Conservation (phyloP, 805 yeast genomes). For the Ogataea trehalophila region DNA sequence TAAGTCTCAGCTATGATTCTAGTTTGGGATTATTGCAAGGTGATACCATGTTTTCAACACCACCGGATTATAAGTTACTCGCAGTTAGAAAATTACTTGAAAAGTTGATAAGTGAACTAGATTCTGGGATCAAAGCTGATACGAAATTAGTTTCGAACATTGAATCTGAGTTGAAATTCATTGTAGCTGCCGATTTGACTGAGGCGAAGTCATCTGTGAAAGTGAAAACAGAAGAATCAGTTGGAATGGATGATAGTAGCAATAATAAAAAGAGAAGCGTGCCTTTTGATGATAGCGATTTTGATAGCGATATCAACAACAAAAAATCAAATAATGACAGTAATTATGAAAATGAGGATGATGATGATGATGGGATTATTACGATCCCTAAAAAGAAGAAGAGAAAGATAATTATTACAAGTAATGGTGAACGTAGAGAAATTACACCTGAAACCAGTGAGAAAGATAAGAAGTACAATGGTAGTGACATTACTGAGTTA, state of each 20-base stretch:
- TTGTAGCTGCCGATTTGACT: not conserved
- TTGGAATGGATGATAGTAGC: not conserved
- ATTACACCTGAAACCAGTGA: constrained; percentile 10
- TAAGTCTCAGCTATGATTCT: constrained; percentile 52
- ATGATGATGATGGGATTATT: constrained; percentile 11
- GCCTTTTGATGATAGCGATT: not conserved
- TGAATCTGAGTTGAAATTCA: constrained; percentile 10
- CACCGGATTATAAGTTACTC: constrained; percentile 15
- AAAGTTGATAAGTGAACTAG: constrained; percentile 36
- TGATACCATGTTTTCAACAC: constrained; percentile 37
- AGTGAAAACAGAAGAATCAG: constrained; percentile 10
- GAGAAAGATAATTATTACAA: constrained; percentile 15
- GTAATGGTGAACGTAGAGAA: constrained; percentile 20
- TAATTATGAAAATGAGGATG: not conserved
- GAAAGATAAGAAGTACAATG: constrained; percentile 3
- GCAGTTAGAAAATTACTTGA: constrained; percentile 31
- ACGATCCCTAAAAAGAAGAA: constrained; percentile 17
- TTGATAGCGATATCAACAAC: not conserved
- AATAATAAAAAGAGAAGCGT: not conserved
- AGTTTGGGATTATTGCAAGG: constrained; percentile 61
- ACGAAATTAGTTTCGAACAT: constrained; percentile 20
- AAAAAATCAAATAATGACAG: constrained; percentile 1
- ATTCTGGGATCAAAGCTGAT: constrained; percentile 25
- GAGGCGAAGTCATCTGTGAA: not conserved
- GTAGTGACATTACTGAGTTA: not conserved